Evolutionary conservation across 2,329 filamentous ascomycete species (phyloP).

Genomic region (Penicillium sp.): DNA sequence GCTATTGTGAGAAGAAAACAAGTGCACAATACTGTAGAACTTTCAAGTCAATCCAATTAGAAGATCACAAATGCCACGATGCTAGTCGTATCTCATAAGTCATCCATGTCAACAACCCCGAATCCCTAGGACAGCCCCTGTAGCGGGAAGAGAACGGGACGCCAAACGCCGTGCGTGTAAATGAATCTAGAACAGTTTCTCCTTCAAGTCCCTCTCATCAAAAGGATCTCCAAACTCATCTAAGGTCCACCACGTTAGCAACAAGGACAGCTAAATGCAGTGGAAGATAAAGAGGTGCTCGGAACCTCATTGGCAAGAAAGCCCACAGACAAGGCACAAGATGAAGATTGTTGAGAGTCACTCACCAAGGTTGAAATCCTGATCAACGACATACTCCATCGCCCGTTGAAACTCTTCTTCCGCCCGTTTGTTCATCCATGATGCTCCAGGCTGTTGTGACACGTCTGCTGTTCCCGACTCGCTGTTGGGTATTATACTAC

Average conservation of each 20-base stretch:
- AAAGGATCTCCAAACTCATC: conserved; percentile 54
- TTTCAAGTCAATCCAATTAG: not conserved
- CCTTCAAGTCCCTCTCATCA: conserved; percentile 46
- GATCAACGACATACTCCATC: conserved; percentile 56
- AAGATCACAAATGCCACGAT: conserved; percentile 1
- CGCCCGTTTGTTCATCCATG: conserved; percentile 62
- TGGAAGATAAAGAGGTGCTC: not conserved
- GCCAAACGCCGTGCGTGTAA: conserved; percentile 15
- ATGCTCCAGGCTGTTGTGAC: conserved; percentile 48
- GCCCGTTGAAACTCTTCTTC: conserved; percentile 60
- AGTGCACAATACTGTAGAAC: not conserved
- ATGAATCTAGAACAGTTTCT: conserved; percentile 25
- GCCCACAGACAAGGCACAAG: not conserved
- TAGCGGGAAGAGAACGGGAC: conserved; percentile 2
- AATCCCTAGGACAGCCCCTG: not conserved
- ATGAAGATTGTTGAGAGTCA: not conserved
- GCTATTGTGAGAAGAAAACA: not conserved
- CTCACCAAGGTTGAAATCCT: conserved; percentile 56
- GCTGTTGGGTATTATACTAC: not conserved
- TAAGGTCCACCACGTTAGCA: conserved; percentile 22
- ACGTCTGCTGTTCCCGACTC: not conserved
- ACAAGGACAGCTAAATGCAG: not conserved
- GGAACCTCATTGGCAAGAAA: not conserved
- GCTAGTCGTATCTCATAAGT: conserved; percentile 34
- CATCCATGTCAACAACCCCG: conserved; percentile 18